These are phyloP conservation scores for Verticillium zaregamsianum DNA, from an alignment of 2,329 filamentous ascomycete species.

Conservation along the genomic window DNA sequence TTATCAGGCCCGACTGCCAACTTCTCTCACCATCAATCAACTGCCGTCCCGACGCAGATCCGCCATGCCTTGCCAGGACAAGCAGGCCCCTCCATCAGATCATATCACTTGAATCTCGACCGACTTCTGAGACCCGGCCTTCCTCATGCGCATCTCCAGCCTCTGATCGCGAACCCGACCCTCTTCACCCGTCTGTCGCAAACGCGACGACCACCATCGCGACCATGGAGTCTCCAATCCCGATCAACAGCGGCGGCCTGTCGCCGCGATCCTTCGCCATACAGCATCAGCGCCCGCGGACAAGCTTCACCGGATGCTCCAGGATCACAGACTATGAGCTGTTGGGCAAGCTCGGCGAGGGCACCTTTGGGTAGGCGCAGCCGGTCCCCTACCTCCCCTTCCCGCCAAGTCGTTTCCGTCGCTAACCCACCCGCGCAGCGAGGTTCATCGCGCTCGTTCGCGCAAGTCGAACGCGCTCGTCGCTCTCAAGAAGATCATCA, in stretches of 20 bases:
- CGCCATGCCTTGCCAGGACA: background rate
- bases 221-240: background rate
- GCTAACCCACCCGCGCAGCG: slow-evolving; percentile 38
- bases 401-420: background rate
- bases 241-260: slow-evolving; percentile 24
- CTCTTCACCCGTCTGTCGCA: background rate
- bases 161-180: background rate
- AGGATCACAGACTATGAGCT: slow-evolving; percentile 77
- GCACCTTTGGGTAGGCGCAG: slow-evolving; percentile 75
- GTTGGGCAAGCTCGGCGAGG: slow-evolving; percentile 82
- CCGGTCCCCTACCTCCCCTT: background rate
- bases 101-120: background rate
- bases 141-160: background rate
- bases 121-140: background rate
- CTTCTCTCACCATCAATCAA: background rate
- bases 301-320: slow-evolving; percentile 79
- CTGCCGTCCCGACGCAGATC: background rate
- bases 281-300: slow-evolving; percentile 49
- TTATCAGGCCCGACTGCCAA: background rate
- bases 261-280: slow-evolving; percentile 54
- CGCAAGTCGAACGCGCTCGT: slow-evolving; percentile 71
- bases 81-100: background rate
- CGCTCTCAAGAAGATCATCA: slow-evolving; percentile 96
- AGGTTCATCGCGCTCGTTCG: slow-evolving; percentile 86
- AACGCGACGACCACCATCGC: background rate